Base-by-base conservation (phyloP, 139 green algal species). In the Micractinium conductrix region DNA sequence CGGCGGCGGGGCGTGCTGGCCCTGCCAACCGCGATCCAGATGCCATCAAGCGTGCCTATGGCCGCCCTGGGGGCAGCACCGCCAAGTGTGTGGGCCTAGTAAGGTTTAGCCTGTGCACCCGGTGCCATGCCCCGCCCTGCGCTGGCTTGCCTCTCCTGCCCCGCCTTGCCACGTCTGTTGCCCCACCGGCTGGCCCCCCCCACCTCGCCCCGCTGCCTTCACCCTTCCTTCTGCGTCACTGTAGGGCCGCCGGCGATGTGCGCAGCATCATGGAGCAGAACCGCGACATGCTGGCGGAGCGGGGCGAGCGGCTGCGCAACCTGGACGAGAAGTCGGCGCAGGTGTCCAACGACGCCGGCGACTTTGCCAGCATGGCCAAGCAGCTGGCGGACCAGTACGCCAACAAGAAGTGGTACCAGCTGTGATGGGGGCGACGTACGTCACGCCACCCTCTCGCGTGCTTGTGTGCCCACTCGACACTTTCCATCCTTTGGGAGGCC, bases 341-440 rank as follows among this genome's bases (percentile, higher is more conserved):
- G 4, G 72, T 93, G 80, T n/a, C 68, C 67, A 67, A 85, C 62
- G 90, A 91, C 53, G 89, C 90, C 48, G 68, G 60, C 8, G 78
- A 91, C 81, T 93, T 93, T 88, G 90, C 89, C 10, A 78, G 83
- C 37, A 80, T 90, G 70, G 84, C 84, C 22, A 62, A 68, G 42
- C 37, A 87, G 45, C 68, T 93, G 4, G 85, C 74, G 37, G 68
- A 87, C 8, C 65, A 70, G 33, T 53, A 87, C 40, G 70, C 89
- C 78, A 88, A 90, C 69, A 68, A 74, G 10, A 93, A 93, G 74
- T 93, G 90, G 90, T 93, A 85, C 74, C 88, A 92, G 74, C 19
- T 91, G 63, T 89, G n/a, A n/a, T n/a, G n/a, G n/a, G n/a, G n/a
- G n/a, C n/a, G n/a, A n/a, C n/a, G n/a, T n/a, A n/a, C n/a, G n/a